phyloP scores from a whole-genome alignment of 495 filamentous ascomycete species.

The Physcia stellaris region DNA sequence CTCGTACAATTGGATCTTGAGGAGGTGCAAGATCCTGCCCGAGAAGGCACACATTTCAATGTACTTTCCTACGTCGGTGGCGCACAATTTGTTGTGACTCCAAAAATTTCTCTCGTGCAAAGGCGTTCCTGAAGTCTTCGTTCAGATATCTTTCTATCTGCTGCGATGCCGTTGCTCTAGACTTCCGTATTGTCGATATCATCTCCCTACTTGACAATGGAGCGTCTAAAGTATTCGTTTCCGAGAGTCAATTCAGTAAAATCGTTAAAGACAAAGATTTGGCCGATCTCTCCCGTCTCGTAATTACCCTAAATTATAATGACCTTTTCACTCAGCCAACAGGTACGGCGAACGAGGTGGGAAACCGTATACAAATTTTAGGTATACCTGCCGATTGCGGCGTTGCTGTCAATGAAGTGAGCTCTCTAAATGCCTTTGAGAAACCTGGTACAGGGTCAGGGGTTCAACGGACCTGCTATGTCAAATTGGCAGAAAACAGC shows the following conservation, averaged over 20 bases:
- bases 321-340: slow-evolving; percentile 18
- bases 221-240: slow-evolving; percentile 75
- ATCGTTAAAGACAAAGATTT: slow-evolving; percentile 24
- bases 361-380: slow-evolving; percentile 38
- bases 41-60: slow-evolving; percentile 43
- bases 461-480: slow-evolving; percentile 18
- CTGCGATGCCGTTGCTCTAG: slow-evolving; percentile 61
- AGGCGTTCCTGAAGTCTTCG: slow-evolving; percentile 53
- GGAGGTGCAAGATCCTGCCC: slow-evolving; percentile 19
- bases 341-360: slow-evolving; percentile 27
- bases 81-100: slow-evolving; percentile 54
- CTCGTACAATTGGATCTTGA: slow-evolving; percentile 32
- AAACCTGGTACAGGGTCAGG: no score
- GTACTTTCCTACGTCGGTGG: slow-evolving; percentile 68
- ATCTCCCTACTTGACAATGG: slow-evolving; percentile 73
- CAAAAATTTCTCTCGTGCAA: slow-evolving; percentile 43
- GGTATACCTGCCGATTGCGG: slow-evolving; percentile 35
- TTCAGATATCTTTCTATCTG: slow-evolving; percentile 53
- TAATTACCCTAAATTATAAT: slow-evolving; percentile 15
- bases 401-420: slow-evolving; percentile 33
- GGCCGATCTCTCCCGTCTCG: slow-evolving; percentile 15
- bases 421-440: background rate
- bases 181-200: slow-evolving; percentile 56
- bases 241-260: slow-evolving; percentile 45
- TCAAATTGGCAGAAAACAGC: slow-evolving; percentile 19